Evolutionary conservation across 805 yeast species (phyloP).

Genomic region (Zygosaccharomyces gambellarensis): DNA sequence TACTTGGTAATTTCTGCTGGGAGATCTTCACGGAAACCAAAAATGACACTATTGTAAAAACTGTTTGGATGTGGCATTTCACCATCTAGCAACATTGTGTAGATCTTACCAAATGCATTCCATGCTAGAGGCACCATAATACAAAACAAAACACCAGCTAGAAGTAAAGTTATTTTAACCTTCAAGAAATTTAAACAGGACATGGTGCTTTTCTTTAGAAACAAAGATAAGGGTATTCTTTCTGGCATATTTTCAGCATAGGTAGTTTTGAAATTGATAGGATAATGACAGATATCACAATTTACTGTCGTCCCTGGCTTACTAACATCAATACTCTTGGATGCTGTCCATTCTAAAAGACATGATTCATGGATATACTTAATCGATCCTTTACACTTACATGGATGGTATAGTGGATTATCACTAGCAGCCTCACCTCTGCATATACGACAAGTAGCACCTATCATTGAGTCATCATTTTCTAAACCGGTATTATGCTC

Average conservation of each 20-base stretch:
- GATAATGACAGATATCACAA: conserved; percentile 86
- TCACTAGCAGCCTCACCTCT: conserved; percentile 79
- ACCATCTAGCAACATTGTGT: conserved; percentile 54
- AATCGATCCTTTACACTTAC: conserved; percentile 91
- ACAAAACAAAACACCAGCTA: conserved; percentile 38
- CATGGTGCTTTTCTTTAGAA: conserved; percentile 39
- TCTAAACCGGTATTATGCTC: neutral
- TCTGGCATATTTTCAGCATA: conserved; percentile 64
- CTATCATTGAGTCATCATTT: conserved; percentile 4
- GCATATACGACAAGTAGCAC: conserved; percentile 77
- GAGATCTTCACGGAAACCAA: conserved; percentile 21
- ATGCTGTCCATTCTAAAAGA: conserved; percentile 74
- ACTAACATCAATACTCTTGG: conserved; percentile 31
- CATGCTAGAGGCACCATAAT: conserved; percentile 57
- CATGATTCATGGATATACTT: conserved; percentile 92
- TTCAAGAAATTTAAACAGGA: conserved; percentile 17
- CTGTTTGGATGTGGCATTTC: conserved; percentile 39
- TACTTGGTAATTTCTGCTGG: conserved; percentile 7
- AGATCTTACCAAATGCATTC: conserved; percentile 49
- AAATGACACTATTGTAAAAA: conserved; percentile 25
- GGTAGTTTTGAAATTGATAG: conserved; percentile 61
- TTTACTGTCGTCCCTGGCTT: conserved; percentile 45
- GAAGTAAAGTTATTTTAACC: conserved; percentile 17
- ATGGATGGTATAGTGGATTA: conserved; percentile 85
- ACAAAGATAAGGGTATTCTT: conserved; percentile 49